Evolutionary conservation across 2,329 filamentous ascomycete species (phyloP).

Genomic region (Calonectria naviculata): DNA sequence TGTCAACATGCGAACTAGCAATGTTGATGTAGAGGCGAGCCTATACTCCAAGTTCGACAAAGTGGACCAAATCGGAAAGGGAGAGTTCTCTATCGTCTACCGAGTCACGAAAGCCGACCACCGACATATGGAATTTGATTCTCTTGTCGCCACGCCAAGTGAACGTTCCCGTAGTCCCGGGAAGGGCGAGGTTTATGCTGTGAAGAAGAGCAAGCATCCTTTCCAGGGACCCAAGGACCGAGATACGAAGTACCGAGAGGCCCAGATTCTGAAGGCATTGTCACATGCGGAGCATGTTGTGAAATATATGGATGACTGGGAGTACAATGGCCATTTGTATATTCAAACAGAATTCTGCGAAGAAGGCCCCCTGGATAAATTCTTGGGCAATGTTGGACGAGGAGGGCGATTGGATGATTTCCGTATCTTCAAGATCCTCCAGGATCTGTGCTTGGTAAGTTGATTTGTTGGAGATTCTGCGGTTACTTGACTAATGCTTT

Average conservation of each 20-base stretch:
- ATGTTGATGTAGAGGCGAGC: slow-evolving; percentile 77
- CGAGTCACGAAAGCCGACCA: slow-evolving; percentile 68
- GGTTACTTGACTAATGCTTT: slow-evolving; percentile 19
- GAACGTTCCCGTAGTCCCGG: slow-evolving; percentile 62
- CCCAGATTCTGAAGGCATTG: slow-evolving; percentile 80
- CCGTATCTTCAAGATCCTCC: slow-evolving; percentile 96
- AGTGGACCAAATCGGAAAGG: slow-evolving; percentile 83
- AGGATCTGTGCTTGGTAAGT: slow-evolving; percentile 84
- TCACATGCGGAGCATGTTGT: slow-evolving; percentile 87
- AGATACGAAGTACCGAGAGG: slow-evolving; percentile 86
- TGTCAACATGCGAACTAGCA: slow-evolving; percentile 75
- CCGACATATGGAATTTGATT: slow-evolving; percentile 46
- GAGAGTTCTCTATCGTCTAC: slow-evolving; percentile 95
- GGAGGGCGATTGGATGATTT: slow-evolving; percentile 95
- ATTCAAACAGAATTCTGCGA: slow-evolving; percentile 99
- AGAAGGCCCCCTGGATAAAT: slow-evolving; percentile 89
- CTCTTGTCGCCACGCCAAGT: slow-evolving; percentile 57
- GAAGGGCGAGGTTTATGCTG: slow-evolving; percentile 79
- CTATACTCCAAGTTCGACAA: slow-evolving; percentile 82
- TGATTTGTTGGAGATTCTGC: background rate
- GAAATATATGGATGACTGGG: slow-evolving; percentile 88
- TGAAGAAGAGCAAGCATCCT: slow-evolving; percentile 90
- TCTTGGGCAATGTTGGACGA: slow-evolving; percentile 83
- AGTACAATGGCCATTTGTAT: slow-evolving; percentile 85
- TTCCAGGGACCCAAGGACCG: slow-evolving; percentile 84